Evolutionary conservation across 352 stramenopile species (phyloP).

Genomic region (Bremia lactucae): DNA sequence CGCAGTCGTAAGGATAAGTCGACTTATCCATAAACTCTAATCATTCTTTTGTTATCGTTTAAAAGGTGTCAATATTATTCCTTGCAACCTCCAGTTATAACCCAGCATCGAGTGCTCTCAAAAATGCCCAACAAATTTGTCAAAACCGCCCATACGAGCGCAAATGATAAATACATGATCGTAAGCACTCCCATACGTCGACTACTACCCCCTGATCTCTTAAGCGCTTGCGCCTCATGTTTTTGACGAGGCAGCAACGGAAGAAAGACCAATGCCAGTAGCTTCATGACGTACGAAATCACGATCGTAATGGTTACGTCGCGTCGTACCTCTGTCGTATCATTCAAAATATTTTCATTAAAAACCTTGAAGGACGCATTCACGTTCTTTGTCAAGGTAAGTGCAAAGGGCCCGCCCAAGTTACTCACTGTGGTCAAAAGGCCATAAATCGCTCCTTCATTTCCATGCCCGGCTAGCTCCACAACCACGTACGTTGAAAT

Average conservation of each 20-base stretch:
- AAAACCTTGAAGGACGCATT: constrained; percentile 35
- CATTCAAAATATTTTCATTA: constrained; percentile 37
- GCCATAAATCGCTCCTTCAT: constrained; percentile 46
- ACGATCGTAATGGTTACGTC: constrained; percentile 49
- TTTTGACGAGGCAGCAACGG: constrained; percentile 37
- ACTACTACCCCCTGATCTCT: constrained; percentile 30
- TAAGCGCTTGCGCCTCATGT: constrained; percentile 30
- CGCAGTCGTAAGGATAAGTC: too few relatives aligned
- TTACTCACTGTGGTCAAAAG: constrained; percentile 47
- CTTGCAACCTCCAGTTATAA: constrained; percentile 33
- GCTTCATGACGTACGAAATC: constrained; percentile 39
- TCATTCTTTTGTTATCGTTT: too few relatives aligned
- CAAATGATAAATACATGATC: constrained; percentile 29
- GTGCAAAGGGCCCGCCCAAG: constrained; percentile 27
- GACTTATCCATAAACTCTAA: too few relatives aligned
- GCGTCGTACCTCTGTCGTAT: constrained; percentile 31
- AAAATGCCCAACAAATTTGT: constrained; percentile 42
- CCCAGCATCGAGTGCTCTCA: constrained; percentile 36
- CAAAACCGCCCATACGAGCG: constrained; percentile 33
- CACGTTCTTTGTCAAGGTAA: constrained; percentile 44
- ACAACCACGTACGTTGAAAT: constrained; percentile 47
- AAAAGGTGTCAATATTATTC: too few relatives aligned
- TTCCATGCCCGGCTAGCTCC: constrained; percentile 39
- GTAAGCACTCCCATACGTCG: constrained; percentile 29
- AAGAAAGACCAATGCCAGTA: constrained; percentile 27